phyloP scores from a whole-genome alignment of 257 asterid species.

The Nicotiana sylvestris region DNA sequence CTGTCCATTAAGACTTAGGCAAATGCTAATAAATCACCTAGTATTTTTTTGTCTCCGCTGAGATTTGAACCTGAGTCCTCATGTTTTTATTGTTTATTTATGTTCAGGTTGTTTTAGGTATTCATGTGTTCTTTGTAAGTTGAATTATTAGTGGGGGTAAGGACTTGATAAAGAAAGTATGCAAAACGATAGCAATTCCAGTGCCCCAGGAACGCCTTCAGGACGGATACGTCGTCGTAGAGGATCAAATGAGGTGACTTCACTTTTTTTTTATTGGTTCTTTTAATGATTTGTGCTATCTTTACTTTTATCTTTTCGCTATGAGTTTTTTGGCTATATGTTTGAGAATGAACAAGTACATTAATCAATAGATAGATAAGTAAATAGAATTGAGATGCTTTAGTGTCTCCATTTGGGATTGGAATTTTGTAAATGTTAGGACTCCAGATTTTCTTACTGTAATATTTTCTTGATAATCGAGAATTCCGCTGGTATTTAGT shows the following conservation, averaged over 20 bases:
- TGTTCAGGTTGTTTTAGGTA: constrained; percentile 2
- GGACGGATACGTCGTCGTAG: constrained; percentile 82
- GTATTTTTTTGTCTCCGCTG: no score
- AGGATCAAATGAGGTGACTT: constrained; percentile 87
- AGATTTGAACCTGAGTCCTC: no score
- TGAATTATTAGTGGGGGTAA: constrained; percentile 5
- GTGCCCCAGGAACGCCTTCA: constrained; percentile 48
- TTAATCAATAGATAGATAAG: neutral
- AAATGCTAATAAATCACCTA: no score
- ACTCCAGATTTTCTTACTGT: neutral
- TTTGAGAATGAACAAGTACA: neutral
- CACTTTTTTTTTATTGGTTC: neutral
- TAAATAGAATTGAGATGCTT: neutral
- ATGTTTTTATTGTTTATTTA: neutral
- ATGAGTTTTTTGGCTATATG: neutral
- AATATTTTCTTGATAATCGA: neutral
- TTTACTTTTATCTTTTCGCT: neutral
- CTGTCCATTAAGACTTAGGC: no score
- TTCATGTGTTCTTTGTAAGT: neutral
- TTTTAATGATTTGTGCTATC: neutral
- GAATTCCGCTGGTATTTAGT: neutral
- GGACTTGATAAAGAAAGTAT: constrained; percentile 31
- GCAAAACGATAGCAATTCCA: constrained; percentile 71
- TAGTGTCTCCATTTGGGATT: neutral
- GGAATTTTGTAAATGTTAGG: neutral